phyloP scores from a whole-genome alignment of 2,329 filamentous ascomycete genomes.

The Exophiala spinifera region DNA sequence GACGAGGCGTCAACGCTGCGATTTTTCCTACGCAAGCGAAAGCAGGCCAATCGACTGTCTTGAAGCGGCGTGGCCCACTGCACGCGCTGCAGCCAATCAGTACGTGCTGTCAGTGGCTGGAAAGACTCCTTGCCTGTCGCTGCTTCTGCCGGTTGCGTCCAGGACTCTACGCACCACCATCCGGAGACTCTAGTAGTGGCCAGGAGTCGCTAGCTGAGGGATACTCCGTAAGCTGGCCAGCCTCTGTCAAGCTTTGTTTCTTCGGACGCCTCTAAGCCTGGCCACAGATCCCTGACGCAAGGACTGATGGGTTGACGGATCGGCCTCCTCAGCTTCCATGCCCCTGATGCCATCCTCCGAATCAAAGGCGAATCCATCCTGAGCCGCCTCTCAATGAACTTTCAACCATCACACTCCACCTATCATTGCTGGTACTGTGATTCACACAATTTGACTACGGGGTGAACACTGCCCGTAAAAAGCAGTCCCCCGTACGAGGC shows the following conservation, averaged over 20 bases:
- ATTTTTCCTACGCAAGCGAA: background rate
- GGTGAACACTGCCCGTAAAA: background rate
- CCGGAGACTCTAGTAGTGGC: constrained; percentile 1
- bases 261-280: background rate
- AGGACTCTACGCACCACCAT: too few species aligned
- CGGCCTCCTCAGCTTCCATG: background rate
- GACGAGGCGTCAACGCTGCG: background rate
- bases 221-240: background rate
- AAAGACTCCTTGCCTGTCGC: constrained; percentile 1
- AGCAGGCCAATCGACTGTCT: background rate
- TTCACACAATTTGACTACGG: background rate
- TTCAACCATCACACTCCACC: background rate
- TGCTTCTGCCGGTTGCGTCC: background rate
- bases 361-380: background rate
- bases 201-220: constrained; percentile 6
- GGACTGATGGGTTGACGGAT: background rate
- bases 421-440: background rate
- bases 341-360: background rate
- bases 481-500: background rate
- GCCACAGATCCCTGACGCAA: background rate
- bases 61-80: background rate
- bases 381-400: background rate
- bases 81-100: background rate
- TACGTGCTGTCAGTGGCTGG: background rate
- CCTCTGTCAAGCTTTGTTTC: background rate